Percentiles rank a stretch among this genome's conserved stretches.
phyloP scores from a whole-genome alignment of 2,329 filamentous ascomycete genomes.

The Calonectria pseudoreteaudii region DNA sequence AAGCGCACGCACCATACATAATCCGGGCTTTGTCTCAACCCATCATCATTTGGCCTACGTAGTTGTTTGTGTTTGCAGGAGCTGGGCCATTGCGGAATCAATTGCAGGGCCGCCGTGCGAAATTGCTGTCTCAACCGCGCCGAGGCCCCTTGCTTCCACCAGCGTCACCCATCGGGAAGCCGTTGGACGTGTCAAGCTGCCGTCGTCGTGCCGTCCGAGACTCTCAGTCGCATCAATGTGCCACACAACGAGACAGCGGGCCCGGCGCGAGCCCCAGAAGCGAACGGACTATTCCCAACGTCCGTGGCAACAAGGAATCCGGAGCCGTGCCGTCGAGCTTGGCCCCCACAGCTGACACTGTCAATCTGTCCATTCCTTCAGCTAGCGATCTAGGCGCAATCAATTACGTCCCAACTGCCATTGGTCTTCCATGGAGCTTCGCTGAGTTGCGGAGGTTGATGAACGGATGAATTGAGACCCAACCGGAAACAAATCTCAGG shows the following conservation, averaged over 20 bases:
- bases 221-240: constrained; percentile 15
- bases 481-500: background rate
- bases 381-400: background rate
- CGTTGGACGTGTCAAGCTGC: constrained; percentile 9
- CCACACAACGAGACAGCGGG: constrained; percentile 6
- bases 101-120: constrained; percentile 18
- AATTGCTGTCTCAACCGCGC: constrained; percentile 28
- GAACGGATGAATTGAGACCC: constrained; percentile 18
- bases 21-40: constrained; percentile 12
- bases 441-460: background rate
- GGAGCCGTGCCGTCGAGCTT: constrained; percentile 9
- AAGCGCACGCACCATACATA: constrained; percentile 1
- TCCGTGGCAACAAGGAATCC: constrained; percentile 20
- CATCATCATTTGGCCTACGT: constrained; percentile 18
- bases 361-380: constrained; percentile 9
- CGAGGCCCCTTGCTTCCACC: constrained; percentile 13
- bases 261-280: constrained; percentile 14
- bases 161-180: constrained; percentile 12
- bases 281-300: constrained; percentile 10
- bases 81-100: constrained; percentile 2
- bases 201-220: constrained; percentile 12
- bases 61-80: background rate
- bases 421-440: background rate
- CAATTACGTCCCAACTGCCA: constrained; percentile 2
- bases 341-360: constrained; percentile 3